Evolutionary conservation across 768 basidiomycete species (phyloP), one percentile per base, ranked within the genome.

Genomic region (Trametes cingulata): DNA sequence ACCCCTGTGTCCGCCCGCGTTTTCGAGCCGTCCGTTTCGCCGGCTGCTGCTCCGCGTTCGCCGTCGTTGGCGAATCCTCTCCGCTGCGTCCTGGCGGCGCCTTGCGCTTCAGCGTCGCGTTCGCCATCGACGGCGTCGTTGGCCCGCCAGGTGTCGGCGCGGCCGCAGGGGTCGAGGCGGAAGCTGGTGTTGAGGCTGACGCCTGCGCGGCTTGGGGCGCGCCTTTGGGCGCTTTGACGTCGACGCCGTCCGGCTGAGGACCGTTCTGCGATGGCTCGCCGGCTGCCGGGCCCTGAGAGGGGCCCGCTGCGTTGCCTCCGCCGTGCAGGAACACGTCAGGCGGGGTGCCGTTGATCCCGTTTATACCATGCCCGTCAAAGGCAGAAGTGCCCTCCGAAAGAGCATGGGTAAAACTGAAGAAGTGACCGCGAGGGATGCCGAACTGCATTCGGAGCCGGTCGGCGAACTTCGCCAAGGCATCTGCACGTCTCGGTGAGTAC

Each of bases 221-320:
- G 49, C 80, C 79, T 69, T 87, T 87, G 68, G 82, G 80, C 73
- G 84, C 83, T 73, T 90, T 89, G 84, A 82, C 39, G 63, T 57
- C 56, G 20, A n/a, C 40, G 60, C 77, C 84, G 58, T 78, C 76
- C 52, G 85, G 82, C 39, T 77, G 70, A 1, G 82, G 70, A 2
- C 76, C 65, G 64, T 81, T 83, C 77, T 84, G 80, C 19, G 83
- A 25, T 27, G 17, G 47, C 82, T 75, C 65, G 76, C 73, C 24
- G 75, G 70, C 52, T 69, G 66, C 43, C 67, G 55, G 24, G 22
- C 58, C 27, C 67, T 70, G 56, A 62, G 64, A 51, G 62, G 72
- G 45, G 29, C 68, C 63, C 14, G 71, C 68, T 17, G 43, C 80
- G 76, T 48, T 48, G 15, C 29, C 25, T 0, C 40, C 7, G 52